Evolutionary conservation across 345 rosid genomes (phyloP), one percentile per base, ranked within the genome.

Genomic region (Arabis hirsuta): DNA sequence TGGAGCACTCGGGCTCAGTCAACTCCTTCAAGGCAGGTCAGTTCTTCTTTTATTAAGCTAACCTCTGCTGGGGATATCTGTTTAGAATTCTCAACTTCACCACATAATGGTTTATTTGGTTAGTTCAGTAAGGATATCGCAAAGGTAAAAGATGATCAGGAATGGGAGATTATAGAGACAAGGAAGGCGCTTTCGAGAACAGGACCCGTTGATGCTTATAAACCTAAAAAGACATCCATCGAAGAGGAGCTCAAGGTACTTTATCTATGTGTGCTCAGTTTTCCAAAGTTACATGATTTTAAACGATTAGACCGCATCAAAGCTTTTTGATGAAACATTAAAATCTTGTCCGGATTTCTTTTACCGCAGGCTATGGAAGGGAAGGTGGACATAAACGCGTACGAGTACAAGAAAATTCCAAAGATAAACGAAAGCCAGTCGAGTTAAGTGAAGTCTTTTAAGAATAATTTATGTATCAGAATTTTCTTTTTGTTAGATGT

Each of bases 11-110:
- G 96, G 98, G 0, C 92, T 95, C 10, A 89, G 84, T 71, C 99
- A 95, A 71, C 97, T 95, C 69, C 81, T 90, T 76, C 99, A 90
- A 82, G 98, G 96, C 85, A 85, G 98, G 97, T 89, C 65, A 11
- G 93, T 79, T 58, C 42, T 47, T 36, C 32, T 66, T 73, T 51
- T 1, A 4, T 39, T 52, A 13, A 43, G 26, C 20, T 4, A 5
- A 43, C 20, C 48, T 55, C 14, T 43, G 41, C 7, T 9, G 14
- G 12, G n/a, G 63, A 20, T 7, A 19, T 45, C 38, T 42, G 51
- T 27, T 20, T 50, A 12, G 45, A 19, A 20, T 69, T 45, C 19
- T 44, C 13, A n/a, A 7, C 22, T 41, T 47, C 27, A 44, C 11
- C 2, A n/a, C 48, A n/a, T 11, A 8, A 8, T 34, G 4, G 12